A percentile compares a stretch with the other conserved stretches of the same genome.
These are phyloP conservation scores for Lepidium sativum DNA, from an alignment of 345 rosid genomes.

Conservation along the genomic window DNA sequence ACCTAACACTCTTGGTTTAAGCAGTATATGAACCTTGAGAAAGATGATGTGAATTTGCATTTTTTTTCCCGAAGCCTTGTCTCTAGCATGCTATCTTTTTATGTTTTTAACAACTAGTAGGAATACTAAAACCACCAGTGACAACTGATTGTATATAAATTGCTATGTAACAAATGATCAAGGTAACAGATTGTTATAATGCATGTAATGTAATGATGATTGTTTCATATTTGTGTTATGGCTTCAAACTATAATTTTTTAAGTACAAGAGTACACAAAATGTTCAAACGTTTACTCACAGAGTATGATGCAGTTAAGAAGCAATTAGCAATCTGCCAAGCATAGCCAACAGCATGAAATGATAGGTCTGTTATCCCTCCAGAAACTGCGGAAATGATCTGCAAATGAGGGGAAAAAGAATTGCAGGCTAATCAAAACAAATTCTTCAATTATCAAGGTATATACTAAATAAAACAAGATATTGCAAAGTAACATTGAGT, in stretches of 20 bases:
- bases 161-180: background rate
- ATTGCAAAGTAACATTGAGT: background rate
- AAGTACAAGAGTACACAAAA: background rate
- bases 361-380: conserved; percentile 96
- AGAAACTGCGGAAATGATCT: conserved; percentile 91
- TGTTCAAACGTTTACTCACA: conserved; percentile 41
- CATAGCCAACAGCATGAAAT: conserved; percentile 82
- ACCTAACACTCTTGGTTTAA: background rate
- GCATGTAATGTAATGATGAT: background rate
- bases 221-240: background rate
- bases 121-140: background rate
- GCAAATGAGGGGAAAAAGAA: conserved; percentile 13
- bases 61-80: background rate
- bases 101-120: background rate
- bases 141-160: background rate
- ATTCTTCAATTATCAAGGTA: background rate
- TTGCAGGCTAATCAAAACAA: background rate
- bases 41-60: background rate
- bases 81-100: background rate
- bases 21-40: background rate
- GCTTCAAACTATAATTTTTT: background rate
- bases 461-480: background rate
- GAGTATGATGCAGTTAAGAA: conserved; percentile 93
- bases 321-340: conserved; percentile 90
- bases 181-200: background rate